Evolutionary conservation across 176 grass and related monocot genomes (phyloP).

Genomic region (Themeda triandra): DNA sequence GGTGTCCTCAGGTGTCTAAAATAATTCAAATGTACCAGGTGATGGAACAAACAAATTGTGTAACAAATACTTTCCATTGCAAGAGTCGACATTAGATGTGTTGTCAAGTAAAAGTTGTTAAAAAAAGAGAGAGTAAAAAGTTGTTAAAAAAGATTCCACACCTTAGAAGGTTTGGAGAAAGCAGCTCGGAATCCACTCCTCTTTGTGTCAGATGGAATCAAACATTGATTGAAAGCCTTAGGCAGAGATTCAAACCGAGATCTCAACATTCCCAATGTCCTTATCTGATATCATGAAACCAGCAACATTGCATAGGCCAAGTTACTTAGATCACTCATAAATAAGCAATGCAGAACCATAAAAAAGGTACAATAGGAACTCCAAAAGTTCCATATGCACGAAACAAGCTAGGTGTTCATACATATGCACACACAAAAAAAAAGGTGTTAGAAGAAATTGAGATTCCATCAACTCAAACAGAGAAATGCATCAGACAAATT

Average conservation of each 20-base stretch:
- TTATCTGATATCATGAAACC: conserved; percentile 60
- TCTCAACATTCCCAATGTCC: conserved; percentile 90
- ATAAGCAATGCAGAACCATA: neutral
- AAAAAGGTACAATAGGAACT: neutral
- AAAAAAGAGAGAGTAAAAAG: conserved; percentile 36
- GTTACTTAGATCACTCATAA: conserved; percentile 8
- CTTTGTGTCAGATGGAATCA: conserved; percentile 73
- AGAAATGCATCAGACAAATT: neutral
- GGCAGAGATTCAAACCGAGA: conserved; percentile 77
- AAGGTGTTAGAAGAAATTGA: neutral
- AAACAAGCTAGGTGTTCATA: neutral
- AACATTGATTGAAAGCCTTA: conserved; percentile 58
- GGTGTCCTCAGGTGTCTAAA: conserved; percentile 52
- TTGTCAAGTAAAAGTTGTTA: conserved; percentile 3
- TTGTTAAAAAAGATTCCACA: conserved; percentile 22
- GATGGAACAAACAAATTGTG: conserved; percentile 4
- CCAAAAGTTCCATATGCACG: conserved; percentile 1
- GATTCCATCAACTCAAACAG: neutral
- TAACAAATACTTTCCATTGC: neutral
- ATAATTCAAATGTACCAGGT: conserved; percentile 14
- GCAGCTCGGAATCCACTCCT: conserved; percentile 63
- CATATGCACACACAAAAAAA: neutral
- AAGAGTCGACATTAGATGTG: conserved; percentile 11
- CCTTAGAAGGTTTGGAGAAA: conserved; percentile 74
- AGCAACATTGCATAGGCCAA: conserved; percentile 3